Evolutionary conservation across 2,329 filamentous ascomycete genomes (phyloP), one percentile per base, ranked within the genome.

Genomic region (Cladosporium velox): DNA sequence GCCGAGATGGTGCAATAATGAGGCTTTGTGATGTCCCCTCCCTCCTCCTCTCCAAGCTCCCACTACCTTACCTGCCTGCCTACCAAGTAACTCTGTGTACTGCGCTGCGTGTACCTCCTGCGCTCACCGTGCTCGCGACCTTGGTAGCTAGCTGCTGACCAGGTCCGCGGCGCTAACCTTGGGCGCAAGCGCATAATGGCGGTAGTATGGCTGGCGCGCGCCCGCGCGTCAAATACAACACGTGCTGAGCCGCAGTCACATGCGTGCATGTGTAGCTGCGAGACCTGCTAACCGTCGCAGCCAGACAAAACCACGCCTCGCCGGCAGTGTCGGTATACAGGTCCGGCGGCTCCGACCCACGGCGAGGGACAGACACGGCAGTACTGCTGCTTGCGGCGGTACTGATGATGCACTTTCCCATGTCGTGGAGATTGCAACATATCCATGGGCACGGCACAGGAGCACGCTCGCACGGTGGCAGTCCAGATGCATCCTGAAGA

Each of bases 211-310:
- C 34, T 64, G 28, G 38, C 55, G 44, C 54, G 61, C 54, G 61
- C 61, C 41, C 61, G 61, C 61, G 61, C 61, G 61, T 64, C 61
- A 41, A 38, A 57, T 35, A 57, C 34, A 57, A 64, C 51, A 64
- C 61, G 61, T 64, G 61, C 61, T 28, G 49, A 63, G 60, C 60
- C 60, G 47, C 49, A 52, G 61, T 64, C 61, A 64, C 61, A 57
- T 52, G 61, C 61, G 41, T 38, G 47, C 49, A n/a, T 41, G 35
- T 15, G 35, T 35, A 21, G 30, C n/a, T 51, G 24, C 47, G n/a
- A 51, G 8, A 35, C n/a, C 28, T 52, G 14, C 26, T 52, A 15
- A 14, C 6, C 28, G 41, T 30, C 34, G 41, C 41, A 32, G 59
- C 28, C 30, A 61, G 57, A n/a, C 51, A 32, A 54, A 54, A 54